Evolutionary conservation across 495 filamentous ascomycete species (phyloP).

Genomic region (Jackrogersella minutella): DNA sequence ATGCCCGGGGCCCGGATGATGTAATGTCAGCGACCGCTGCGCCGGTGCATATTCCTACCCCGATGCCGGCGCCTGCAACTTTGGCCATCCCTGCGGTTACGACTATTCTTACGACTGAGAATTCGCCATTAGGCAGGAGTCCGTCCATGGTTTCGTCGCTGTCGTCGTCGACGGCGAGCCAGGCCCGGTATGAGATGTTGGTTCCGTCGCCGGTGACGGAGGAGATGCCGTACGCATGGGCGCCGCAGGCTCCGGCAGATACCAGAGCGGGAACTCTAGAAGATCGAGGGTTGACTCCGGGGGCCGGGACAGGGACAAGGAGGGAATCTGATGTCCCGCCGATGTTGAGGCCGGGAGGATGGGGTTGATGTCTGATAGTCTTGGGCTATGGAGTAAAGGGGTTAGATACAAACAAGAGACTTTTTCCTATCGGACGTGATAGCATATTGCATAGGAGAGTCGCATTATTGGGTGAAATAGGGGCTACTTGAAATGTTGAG

Average conservation of each 20-base stretch:
- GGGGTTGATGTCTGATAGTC: not conserved
- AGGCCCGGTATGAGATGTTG: slow-evolving; percentile 23
- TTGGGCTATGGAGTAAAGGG: too few relatives aligned
- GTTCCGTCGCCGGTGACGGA: slow-evolving; percentile 25
- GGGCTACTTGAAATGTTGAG: too few relatives aligned
- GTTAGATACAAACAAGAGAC: too few relatives aligned
- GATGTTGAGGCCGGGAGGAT: not conserved
- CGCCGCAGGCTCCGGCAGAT: not conserved
- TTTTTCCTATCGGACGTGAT: too few relatives aligned
- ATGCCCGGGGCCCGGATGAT: not conserved
- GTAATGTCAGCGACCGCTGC: not conserved
- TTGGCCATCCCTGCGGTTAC: not conserved
- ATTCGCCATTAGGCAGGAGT: not conserved
- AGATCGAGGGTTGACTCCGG: not conserved
- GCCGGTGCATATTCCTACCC: not conserved
- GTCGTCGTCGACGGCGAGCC: slow-evolving; percentile 12
- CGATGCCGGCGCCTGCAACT: not conserved
- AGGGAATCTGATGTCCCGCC: not conserved
- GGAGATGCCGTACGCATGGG: slow-evolving; percentile 2
- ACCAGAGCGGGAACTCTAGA: not conserved
- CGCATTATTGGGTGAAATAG: too few relatives aligned
- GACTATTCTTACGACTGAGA: not conserved
- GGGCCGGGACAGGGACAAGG: not conserved
- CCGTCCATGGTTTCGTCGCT: slow-evolving; percentile 23
- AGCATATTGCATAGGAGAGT: too few relatives aligned